These are phyloP conservation scores for Neonothopanus nambi DNA, from an alignment of 1,284 basidiomycete genomes.

Conservation along the genomic window DNA sequence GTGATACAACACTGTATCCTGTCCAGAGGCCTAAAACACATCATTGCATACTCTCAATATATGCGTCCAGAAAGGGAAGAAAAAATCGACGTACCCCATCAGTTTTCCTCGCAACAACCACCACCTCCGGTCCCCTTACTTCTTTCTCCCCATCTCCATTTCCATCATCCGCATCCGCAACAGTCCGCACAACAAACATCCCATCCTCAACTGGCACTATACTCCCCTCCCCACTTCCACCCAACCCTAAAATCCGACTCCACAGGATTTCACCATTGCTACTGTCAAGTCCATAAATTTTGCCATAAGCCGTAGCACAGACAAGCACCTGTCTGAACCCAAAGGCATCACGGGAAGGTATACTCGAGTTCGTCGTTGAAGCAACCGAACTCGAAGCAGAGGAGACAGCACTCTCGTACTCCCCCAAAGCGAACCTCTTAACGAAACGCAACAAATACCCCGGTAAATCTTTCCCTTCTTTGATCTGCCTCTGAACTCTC, in stretches of 20 bases:
- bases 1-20: slow-evolving; percentile 77
- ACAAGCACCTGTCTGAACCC: slow-evolving; percentile 88
- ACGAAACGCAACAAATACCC: slow-evolving; percentile 68
- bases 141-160: neutral
- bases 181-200: slow-evolving; percentile 53
- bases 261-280: slow-evolving; percentile 76
- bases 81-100: slow-evolving; percentile 50
- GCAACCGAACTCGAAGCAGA: slow-evolving; percentile 31
- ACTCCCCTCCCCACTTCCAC: slow-evolving; percentile 59
- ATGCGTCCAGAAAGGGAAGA: slow-evolving; percentile 1
- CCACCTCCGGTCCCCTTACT: slow-evolving; percentile 48
- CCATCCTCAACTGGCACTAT: slow-evolving; percentile 41
- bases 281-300: slow-evolving; percentile 83
- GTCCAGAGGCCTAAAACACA: slow-evolving; percentile 41
- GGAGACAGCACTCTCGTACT: slow-evolving; percentile 55
- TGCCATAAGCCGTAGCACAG: slow-evolving; percentile 70
- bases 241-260: slow-evolving; percentile 69
- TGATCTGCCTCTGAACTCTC: slow-evolving; percentile 61
- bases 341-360: slow-evolving; percentile 72
- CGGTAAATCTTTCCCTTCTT: slow-evolving; percentile 73
- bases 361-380: slow-evolving; percentile 27
- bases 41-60: slow-evolving; percentile 8
- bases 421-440: slow-evolving; percentile 73
- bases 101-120: slow-evolving; percentile 57
- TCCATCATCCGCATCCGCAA: slow-evolving; percentile 43